Conservation (phyloP, 2,329 filamentous ascomycete genomes). For the Reticulascus tulasneorum region DNA sequence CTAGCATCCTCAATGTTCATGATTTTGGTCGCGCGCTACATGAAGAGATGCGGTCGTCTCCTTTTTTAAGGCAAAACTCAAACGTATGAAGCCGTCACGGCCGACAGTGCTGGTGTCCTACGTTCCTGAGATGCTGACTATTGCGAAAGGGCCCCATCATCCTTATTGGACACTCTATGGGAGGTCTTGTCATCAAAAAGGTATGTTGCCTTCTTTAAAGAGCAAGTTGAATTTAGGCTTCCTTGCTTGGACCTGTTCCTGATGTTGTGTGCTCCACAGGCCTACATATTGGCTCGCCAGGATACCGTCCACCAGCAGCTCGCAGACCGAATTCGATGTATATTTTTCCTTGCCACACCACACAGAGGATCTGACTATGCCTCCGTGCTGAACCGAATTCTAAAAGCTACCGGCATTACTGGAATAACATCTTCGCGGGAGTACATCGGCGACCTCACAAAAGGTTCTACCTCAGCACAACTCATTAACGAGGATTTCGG, state of each 20-base stretch:
- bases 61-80: too few species aligned
- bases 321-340: constrained; percentile 19
- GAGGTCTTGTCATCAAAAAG: constrained; percentile 29
- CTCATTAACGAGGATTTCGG: constrained; percentile 29
- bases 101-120: too few species aligned
- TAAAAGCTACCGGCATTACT: constrained; percentile 16
- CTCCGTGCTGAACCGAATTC: constrained; percentile 19
- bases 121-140: too few species aligned
- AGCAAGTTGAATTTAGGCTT: too few species aligned
- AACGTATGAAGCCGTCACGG: too few species aligned
- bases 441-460: constrained; percentile 21
- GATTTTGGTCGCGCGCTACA: constrained; percentile 26
- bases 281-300: constrained; percentile 19
- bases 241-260: not conserved
- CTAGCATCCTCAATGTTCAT: constrained; percentile 20
- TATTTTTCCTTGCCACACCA: constrained; percentile 32
- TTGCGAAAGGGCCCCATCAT: constrained; percentile 20
- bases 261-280: constrained; percentile 2
- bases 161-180: constrained; percentile 24
- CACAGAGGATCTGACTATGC: constrained; percentile 28
- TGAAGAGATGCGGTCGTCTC: constrained; percentile 21
- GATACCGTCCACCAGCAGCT: constrained; percentile 4
- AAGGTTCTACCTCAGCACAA: constrained; percentile 17
- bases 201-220: constrained; percentile 11
- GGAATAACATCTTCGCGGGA: too few species aligned